Evolutionary conservation across 305 asterid species (phyloP), one percentile per base, ranked within the genome.

Genomic region (Fraxinus platypoda): DNA sequence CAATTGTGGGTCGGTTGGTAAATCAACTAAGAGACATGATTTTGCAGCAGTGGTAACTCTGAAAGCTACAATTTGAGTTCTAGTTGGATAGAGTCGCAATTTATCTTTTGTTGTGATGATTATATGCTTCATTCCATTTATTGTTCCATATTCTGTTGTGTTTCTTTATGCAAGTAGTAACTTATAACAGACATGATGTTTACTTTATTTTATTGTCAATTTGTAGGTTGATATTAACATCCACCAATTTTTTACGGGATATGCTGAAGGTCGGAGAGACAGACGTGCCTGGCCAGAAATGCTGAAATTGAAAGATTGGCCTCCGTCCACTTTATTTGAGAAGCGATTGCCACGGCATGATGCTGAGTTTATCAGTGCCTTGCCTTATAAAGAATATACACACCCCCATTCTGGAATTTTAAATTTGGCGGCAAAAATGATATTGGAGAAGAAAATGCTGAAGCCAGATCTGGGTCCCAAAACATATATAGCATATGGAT

Each of bases 391-490:
- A 81, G 93, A 90, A 74, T 90, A 88, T 81, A 83, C 91, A 43
- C 88, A 90, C 82, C 87, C 86, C 2, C 30, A 15, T 30, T 37
- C 82, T 66, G 93, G 93, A 78, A 64, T 81, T 75, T 81, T 90
- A 78, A 90, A 90, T 82, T 43, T 87, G 78, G 93, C 93, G 28
- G 64, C 90, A 25, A 88, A 87, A 70, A 78, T 66, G 28, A 90
- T 84, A 76, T 80, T 81, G 34, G 80, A 91, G 25, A 0, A 37
- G 0, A 54, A 30, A 8, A 62, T 73, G 72, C 80, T 82, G 82
- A 90, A 85, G 84, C 93, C 93, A 35, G 91, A 90, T 74, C 35
- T 88, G 86, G 93, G 93, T 71, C 93, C 93, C 35, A 90, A 90
- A 79, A 87, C 91, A 13, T 90, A 90, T 80, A 85, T 87, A 74